Conservation (phyloP, 2,329 filamentous ascomycete species). For the Periconia macrospinosa region DNA sequence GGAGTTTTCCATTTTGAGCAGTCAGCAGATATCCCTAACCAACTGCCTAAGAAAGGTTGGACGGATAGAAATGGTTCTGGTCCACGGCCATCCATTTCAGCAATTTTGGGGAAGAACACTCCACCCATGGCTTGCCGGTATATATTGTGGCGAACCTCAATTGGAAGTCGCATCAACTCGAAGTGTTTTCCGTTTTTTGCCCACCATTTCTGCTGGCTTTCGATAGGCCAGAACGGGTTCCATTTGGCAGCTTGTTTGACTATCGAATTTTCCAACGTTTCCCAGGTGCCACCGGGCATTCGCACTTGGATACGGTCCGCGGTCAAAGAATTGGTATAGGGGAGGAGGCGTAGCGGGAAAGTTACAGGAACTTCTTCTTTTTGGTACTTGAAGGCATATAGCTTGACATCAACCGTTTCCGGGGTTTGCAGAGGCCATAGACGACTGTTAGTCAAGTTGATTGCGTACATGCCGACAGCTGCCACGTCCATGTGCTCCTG, state of each 20-base stretch:
- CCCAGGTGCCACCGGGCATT: background rate
- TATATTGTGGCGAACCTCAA: too few species aligned
- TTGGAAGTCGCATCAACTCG: too few species aligned
- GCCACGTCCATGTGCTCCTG: background rate
- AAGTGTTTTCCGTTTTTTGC: too few species aligned
- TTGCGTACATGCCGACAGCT: background rate
- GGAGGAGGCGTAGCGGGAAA: background rate
- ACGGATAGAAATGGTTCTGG: too few species aligned
- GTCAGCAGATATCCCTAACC: background rate
- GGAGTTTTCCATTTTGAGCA: background rate
- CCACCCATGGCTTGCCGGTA: too few species aligned
- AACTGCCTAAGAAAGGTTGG: background rate
- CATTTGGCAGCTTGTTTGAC: too few species aligned
- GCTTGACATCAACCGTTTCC: background rate
- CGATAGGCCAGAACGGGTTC: too few species aligned
- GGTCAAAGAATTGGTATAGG: background rate
- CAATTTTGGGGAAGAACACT: too few species aligned
- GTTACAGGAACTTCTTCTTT: background rate
- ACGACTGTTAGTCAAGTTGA: background rate
- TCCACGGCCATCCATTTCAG: too few species aligned
- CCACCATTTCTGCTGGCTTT: too few species aligned
- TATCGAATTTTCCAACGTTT: background rate
- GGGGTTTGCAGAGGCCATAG: background rate
- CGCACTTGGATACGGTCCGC: background rate
- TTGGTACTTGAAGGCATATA: background rate